These are phyloP conservation scores for Neopestalotiopsis clavispora DNA, from an alignment of 2,329 filamentous ascomycete genomes.

Conservation along the genomic window DNA sequence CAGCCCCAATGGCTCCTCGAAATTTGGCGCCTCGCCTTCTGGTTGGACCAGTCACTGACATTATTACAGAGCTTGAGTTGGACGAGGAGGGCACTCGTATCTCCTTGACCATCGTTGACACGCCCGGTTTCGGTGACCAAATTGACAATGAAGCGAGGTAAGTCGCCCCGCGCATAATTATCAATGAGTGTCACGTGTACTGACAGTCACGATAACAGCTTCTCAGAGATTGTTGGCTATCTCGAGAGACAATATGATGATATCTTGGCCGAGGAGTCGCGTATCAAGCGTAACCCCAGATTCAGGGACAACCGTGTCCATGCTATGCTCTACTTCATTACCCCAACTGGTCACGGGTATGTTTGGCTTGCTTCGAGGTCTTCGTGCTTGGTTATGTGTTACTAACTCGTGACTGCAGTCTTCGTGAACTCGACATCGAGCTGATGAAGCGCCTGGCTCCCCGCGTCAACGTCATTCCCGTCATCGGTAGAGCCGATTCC, in stretches of 20 bases:
- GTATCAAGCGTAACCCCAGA: conserved; percentile 99
- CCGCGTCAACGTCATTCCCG: conserved; percentile 97
- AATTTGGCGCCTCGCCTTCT: neutral
- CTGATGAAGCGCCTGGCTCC: conserved; percentile 99
- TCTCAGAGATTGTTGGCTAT: conserved; percentile 96
- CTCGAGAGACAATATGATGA: conserved; percentile 99
- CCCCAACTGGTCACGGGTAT: conserved; percentile 93
- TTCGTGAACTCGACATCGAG: conserved; percentile 98
- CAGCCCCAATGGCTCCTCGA: neutral
- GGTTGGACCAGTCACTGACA: conserved; percentile 27
- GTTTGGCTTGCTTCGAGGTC: conserved; percentile 5
- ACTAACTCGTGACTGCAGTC: conserved; percentile 54
- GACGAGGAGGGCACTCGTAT: conserved; percentile 99
- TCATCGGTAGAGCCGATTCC: conserved; percentile 97
- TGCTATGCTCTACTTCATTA: conserved; percentile 98
- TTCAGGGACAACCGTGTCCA: conserved; percentile 99
- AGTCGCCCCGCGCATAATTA: conserved; percentile 25
- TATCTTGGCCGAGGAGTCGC: conserved; percentile 97
- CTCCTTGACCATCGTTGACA: conserved; percentile 97
- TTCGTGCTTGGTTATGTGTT: conserved; percentile 11
- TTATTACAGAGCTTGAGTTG: conserved; percentile 78
- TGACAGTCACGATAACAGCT: conserved; percentile 57
- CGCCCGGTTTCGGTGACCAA: conserved; percentile 96
- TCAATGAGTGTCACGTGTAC: neutral
- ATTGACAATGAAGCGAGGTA: conserved; percentile 99